phyloP scores from a whole-genome alignment of 345 rosid genomes.

The Raphanus sativus region DNA sequence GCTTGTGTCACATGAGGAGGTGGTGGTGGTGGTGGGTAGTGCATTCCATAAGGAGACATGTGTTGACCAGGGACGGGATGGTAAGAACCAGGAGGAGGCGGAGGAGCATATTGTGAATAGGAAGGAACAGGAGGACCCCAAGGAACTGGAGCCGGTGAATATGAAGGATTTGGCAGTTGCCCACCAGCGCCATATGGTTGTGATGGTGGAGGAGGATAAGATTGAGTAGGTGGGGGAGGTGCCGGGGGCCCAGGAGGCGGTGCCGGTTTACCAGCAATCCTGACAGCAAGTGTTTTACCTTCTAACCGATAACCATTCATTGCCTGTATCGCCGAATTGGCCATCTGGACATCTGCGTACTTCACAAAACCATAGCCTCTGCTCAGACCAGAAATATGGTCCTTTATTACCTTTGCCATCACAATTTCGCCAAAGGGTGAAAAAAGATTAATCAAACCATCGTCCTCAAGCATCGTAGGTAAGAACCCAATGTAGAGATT shows the following conservation, averaged over 20 bases:
- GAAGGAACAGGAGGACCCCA: constrained; percentile 92
- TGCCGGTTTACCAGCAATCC: constrained; percentile 95
- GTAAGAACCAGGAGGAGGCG: constrained; percentile 82
- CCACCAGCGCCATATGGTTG: constrained; percentile 66
- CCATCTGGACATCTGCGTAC: constrained; percentile 85
- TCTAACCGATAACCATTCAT: constrained; percentile 89
- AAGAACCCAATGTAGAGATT: constrained; percentile 90
- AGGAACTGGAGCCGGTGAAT: constrained; percentile 73
- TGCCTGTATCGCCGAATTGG: constrained; percentile 71
- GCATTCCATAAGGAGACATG: constrained; percentile 82
- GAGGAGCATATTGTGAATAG: constrained; percentile 79
- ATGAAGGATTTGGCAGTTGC: constrained; percentile 42
- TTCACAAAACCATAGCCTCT: constrained; percentile 95
- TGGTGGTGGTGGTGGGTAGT: constrained; percentile 62
- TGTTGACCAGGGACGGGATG: constrained; percentile 83
- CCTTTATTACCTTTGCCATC: constrained; percentile 98
- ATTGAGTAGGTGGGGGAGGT: constrained; percentile 48
- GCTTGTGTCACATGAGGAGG: constrained; percentile 52
- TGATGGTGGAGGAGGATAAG: constrained; percentile 70
- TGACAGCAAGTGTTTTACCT: constrained; percentile 88
- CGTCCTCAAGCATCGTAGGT: constrained; percentile 86
- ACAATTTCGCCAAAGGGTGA: constrained; percentile 89
- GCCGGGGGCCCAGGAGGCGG: constrained; percentile 83
- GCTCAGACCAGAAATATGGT: constrained; percentile 70
- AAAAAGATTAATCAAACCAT: constrained; percentile 80